Evolutionary conservation across 768 basidiomycete genomes (phyloP), one percentile per base, ranked within the genome.

Genomic region (Mycena vitilis): DNA sequence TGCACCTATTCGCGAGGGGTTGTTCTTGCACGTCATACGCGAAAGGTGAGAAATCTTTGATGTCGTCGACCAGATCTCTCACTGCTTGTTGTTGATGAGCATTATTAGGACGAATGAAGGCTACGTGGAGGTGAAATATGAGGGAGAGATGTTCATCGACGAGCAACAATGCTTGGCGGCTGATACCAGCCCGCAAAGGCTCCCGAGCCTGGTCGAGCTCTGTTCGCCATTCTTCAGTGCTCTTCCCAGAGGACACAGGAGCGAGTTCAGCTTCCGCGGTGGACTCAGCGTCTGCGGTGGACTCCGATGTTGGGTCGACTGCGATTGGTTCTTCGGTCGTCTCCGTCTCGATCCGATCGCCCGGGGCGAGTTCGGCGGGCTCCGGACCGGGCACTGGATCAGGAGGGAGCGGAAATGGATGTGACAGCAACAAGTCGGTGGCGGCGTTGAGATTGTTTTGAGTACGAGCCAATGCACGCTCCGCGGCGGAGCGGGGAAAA

Each of bases 401-500:
- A 5, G 89, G 88, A 37, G 89, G 88, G 48, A 94, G 84, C 4
- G 91, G 88, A 74, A 91, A 92, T 2, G 95, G 95, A 72, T 96
- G 92, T 0, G 88, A 86, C 16, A 99, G 82, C 1, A 99, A 85
- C 5, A 93, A 82, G 72, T 99, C 96, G 0, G 97, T 92, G 5
- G 98, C 98, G 6, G 92, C 89, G 51, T 85, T 90, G 74, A 98
- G 84, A 74, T 98, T 96, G 78, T 99, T 99, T 69, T 92, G 89
- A 5, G 92, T 90, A 13, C 96, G 93, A 22, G 85, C 78, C 45
- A 99, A 83, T 5, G 97, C 97, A 60, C 91, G 87, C 75, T 94
- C 93, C 2, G 91, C 95, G 15, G 94, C 94, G 48, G 89, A 86
- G n/a, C 95, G 89, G 42, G 92, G 89, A 83, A 99, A 99, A 53